Base-by-base conservation (phyloP, 148 eudicot species). In the Cornus suecica region DNA sequence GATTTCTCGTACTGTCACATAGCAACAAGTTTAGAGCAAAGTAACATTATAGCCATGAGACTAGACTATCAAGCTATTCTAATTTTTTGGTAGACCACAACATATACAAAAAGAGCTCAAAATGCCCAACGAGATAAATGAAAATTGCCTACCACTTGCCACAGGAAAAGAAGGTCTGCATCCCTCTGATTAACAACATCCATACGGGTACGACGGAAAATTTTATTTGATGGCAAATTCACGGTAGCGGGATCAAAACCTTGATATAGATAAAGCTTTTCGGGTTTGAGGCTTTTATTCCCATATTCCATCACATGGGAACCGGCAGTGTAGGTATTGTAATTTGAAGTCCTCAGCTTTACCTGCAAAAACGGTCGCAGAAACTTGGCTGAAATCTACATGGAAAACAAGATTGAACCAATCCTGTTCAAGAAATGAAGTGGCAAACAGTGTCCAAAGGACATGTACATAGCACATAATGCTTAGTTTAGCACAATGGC, bases 231-330 rank as follows among this genome's bases (percentile, higher is more conserved):
- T 31, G 99, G 92, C 32, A 90, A 69, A 76, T 95, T 95, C 76
- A 52, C 73, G 10, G 82, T 58, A 15, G 88, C 78, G 31, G 86
- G 87, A 75, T 86, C 80, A 45, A 77, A 87, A 37, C 90, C 90
- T 75, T 83, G 90, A 73, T 80, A 87, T 32, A 85, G 45, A 56
- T 74, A 79, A 31, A 95, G 85, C 74, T 76, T 83, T 73, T 95
- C 94, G 0, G 83, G 79, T 70, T 90, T 91, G 48, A 92, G 82
- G 80, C 76, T 85, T 68, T 77, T 90, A 64, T 80, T 88, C 22
- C 99, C 99, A 32, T 95, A 95, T 76, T 95, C 91, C 99, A 92
- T 95, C 61, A 95, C 99, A 76, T 95, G 99, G 8, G 97, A 87
- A 71, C 90, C 90, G 0, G 87, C 69, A 2, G 69, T 77, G 45